phyloP scores from a whole-genome alignment of 345 rosid genomes.

The Hypericum androsaemum region DNA sequence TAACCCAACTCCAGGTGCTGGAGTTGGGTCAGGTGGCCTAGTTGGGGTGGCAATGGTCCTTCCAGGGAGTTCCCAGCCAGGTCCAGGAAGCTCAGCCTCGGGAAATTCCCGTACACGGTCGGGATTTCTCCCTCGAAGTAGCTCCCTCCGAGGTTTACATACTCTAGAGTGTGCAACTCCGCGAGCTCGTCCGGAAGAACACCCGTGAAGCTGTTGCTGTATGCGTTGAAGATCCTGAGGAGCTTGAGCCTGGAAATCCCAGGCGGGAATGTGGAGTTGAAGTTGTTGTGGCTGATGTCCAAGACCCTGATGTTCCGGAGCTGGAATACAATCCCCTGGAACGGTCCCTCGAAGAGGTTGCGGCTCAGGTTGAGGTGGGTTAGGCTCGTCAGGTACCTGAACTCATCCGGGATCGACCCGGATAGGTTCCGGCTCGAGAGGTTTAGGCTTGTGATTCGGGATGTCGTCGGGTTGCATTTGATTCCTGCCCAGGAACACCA shows the following conservation, averaged over 20 bases:
- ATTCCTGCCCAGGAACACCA: conserved; percentile 95
- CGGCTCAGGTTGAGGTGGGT: conserved; percentile 61
- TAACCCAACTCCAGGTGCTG: conserved; percentile 80
- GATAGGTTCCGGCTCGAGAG: conserved; percentile 69
- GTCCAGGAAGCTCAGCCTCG: conserved; percentile 38
- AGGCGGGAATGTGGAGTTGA: conserved; percentile 58
- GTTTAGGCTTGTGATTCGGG: conserved; percentile 57
- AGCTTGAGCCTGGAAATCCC: conserved; percentile 73
- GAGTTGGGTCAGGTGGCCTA: conserved; percentile 51
- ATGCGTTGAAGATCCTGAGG: conserved; percentile 55
- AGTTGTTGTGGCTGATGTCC: conserved; percentile 77
- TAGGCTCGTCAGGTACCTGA: conserved; percentile 47
- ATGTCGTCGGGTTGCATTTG: conserved; percentile 40
- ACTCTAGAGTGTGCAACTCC: conserved; percentile 48
- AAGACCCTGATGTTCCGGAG: conserved; percentile 46
- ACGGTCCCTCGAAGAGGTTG: conserved; percentile 49
- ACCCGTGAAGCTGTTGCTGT: conserved; percentile 73
- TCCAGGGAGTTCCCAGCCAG: conserved; percentile 62
- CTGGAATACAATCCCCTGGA: conserved; percentile 49
- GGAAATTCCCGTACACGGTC: conserved; percentile 41
- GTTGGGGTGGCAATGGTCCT: conserved; percentile 52
- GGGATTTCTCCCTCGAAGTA: conserved; percentile 82
- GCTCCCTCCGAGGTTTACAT: conserved; percentile 92
- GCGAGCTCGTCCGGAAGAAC: conserved; percentile 46
- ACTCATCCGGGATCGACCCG: conserved; percentile 51